Evolutionary conservation across 371 early-diverging fungal species (phyloP), one percentile per base, ranked within the genome.

Genomic region (Rhizopus stolonifer): DNA sequence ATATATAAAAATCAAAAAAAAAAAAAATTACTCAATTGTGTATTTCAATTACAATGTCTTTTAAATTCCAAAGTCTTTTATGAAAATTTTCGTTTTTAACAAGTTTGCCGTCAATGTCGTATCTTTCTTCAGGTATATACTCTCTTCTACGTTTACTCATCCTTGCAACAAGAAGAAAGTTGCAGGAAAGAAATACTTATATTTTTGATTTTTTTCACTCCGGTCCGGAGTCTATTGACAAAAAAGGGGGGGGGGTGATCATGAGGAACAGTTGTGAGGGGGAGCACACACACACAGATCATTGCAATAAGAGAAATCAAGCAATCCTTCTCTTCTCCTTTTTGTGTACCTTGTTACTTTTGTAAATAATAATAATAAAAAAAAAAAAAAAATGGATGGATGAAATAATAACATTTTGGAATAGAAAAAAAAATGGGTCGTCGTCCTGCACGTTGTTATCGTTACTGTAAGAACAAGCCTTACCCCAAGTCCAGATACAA

Each of bases 401-500:
- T 42, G 22, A 21, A n/a, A 10, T 7, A 7, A 42, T 19, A 42
- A 4, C 19, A 21, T 19, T 1, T 4, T 19, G 4, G 21, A 9
- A n/a, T n/a, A 15, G 10, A 51, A 54, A 49, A 19, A 32, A 62
- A 52, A 43, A 95, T 97, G 98, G 98, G 96, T 94, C 96, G 98
- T 60, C 96, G 98, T 93, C 98, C 98, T 62, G 97, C 98, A 82
- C 92, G 96, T 68, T 98, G 98, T 85, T 98, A 97, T 85, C 89
- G 96, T 78, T 99, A 99, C 86, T 96, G 99, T 82, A 99, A 98
- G 85, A 99, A 99, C 93, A 99, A 99, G 92, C 99, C 99, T 64
- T 99, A 99, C 83, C 99, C 99, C 69, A 99, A 99, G 90, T 96
- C 96, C 59, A 92, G 99, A 67, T 99, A 92, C 92, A 92, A 93